Evolutionary conservation across 75 land plant genomes (phyloP), one percentile per base, ranked within the genome.

Genomic region (Chamaecyparis obtusa): DNA sequence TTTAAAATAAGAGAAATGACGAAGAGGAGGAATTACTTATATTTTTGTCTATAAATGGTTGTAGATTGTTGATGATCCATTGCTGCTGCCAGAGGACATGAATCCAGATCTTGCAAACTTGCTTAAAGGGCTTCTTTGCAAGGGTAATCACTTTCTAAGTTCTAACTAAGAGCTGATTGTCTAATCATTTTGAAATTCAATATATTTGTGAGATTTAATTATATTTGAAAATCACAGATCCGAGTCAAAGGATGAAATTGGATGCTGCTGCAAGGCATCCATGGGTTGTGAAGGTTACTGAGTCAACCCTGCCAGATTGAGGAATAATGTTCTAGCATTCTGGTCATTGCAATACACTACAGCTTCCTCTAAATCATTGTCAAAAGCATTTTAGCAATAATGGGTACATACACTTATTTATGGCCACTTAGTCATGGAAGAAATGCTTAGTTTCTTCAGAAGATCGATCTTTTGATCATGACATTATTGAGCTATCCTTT

Each of bases 101-200:
- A 90, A 90, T 84, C 94, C 95, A 16, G 89, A 93, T 84, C 88
- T 98, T 69, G 89, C 85, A 57, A 84, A 93, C 90, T 88, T 98
- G 75, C 85, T 98, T 5, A 88, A 92, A 87, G 93, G 96, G 41
- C 93, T 96, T 88, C 97, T 98, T n/a, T 95, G 95, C 90, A 96
- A 96, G 94, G 99, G 99, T 93, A 15, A 69, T 91, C 86, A 36
- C 32, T 24, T 87, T 51, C 27, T 51, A 6, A 44, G 11, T 46
- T 27, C 1, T 81, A 24, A 33, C 48, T 44, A 81, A 81, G 83
- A 44, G 30, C 30, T 46, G 54, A 3, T 11, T 46, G 8, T 44
- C 33, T 44, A 21, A 44, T 46, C 30, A 24, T 81, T 46, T 39
- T 78, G 49, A 81, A 27, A 81, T n/a, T 81, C 17, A 46, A n/a